Percentiles rank a stretch among this genome's conserved stretches.
These are phyloP conservation scores for Ogataea methylovora DNA, from an alignment of 805 yeast species.

Conservation along the genomic window DNA sequence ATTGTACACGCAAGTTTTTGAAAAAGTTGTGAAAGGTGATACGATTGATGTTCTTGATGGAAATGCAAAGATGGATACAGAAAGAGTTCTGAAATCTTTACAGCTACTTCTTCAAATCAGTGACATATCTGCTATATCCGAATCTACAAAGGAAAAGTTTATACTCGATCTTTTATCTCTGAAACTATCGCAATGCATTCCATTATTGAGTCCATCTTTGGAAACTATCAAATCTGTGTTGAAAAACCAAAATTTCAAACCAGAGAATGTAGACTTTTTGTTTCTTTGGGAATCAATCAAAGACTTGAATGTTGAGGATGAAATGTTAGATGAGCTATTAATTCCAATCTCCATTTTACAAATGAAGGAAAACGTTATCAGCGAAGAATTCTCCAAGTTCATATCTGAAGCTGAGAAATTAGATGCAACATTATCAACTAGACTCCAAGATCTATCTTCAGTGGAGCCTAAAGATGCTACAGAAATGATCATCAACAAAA, in stretches of 20 bases:
- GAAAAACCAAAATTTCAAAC: not conserved
- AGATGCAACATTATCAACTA: no score
- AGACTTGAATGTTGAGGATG: not conserved
- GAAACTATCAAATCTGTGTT: constrained; percentile 4
- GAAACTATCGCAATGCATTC: constrained; percentile 10
- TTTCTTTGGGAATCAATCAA: constrained; percentile 12
- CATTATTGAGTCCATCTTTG: constrained; percentile 7
- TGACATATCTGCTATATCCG: constrained; percentile 8
- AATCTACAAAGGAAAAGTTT: constrained; percentile 5
- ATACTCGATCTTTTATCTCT: constrained; percentile 11
- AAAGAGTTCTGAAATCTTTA: constrained; percentile 8
- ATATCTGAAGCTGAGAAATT: no score
- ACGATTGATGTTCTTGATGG: constrained; percentile 14
- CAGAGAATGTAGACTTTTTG: constrained; percentile 14
- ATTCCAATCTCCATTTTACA: no score
- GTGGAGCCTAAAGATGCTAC: not conserved
- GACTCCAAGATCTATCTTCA: not conserved
- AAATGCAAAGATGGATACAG: constrained; percentile 7
- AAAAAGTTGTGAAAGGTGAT: constrained; percentile 17
- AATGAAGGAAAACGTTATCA: no score
- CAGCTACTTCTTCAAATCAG: constrained; percentile 7
- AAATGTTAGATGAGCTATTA: no score
- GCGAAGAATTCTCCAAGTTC: no score
- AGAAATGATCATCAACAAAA: constrained; percentile 9
- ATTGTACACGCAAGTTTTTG: constrained; percentile 8